phyloP scores from a whole-genome alignment of 2,329 filamentous ascomycete species.

The Tetracladium maxilliforme region DNA sequence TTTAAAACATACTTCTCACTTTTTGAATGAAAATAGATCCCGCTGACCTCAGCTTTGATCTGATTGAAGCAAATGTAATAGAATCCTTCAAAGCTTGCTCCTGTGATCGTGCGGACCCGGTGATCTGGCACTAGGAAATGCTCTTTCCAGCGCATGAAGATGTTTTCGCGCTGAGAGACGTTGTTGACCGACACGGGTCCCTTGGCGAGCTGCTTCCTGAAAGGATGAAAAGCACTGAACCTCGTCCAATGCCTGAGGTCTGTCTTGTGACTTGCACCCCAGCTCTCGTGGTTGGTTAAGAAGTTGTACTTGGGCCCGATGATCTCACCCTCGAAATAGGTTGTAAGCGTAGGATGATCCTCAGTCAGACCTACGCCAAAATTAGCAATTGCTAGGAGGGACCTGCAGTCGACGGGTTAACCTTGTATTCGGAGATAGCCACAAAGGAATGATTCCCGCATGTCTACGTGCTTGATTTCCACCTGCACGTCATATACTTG shows the following conservation, averaged over 20 bases:
- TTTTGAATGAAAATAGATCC: constrained; percentile 96
- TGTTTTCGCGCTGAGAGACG: constrained; percentile 65
- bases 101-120: constrained; percentile 75
- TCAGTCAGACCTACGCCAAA: constrained; percentile 64
- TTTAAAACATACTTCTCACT: constrained; percentile 85
- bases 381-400: constrained; percentile 2
- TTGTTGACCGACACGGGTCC: constrained; percentile 50
- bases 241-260: constrained; percentile 89
- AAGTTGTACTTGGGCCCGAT: constrained; percentile 95
- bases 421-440: constrained; percentile 94
- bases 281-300: constrained; percentile 72
- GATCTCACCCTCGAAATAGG: constrained; percentile 96
- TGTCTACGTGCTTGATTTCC: constrained; percentile 91
- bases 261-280: constrained; percentile 84
- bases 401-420: constrained; percentile 19
- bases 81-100: constrained; percentile 95
- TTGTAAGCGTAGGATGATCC: constrained; percentile 93
- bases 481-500: constrained; percentile 94
- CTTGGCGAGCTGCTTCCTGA: constrained; percentile 42
- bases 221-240: constrained; percentile 74
- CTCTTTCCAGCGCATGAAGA: constrained; percentile 99
- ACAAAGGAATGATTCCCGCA: constrained; percentile 86
- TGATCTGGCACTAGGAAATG: constrained; percentile 95
- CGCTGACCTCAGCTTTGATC: constrained; percentile 68
- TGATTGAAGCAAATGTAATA: constrained; percentile 99